Percentiles rank a stretch among this genome's conserved stretches.
Evolutionary conservation across 805 yeast genomes (phyloP).

Genomic region (Lipomyces starkeyi): DNA sequence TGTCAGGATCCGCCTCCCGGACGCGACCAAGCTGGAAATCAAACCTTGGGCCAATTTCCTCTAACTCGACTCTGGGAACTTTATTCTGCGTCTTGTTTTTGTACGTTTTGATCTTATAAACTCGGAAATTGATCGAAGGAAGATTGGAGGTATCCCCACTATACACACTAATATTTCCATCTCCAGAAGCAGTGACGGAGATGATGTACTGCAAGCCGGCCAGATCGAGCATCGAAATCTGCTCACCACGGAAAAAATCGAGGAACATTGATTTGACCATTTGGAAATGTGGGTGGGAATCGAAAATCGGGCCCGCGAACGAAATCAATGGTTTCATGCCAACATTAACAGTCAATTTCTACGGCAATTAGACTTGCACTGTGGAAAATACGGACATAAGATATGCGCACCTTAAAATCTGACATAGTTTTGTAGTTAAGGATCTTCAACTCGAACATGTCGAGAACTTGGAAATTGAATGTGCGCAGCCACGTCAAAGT

Average conservation of each 20-base stretch:
- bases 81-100: slow-evolving; percentile 74
- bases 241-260: slow-evolving; percentile 82
- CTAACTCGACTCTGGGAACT: slow-evolving; percentile 90
- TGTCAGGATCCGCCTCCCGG: slow-evolving; percentile 79
- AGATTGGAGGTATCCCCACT: slow-evolving; percentile 45
- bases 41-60: slow-evolving; percentile 93
- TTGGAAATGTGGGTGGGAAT: slow-evolving; percentile 80
- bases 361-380: neutral
- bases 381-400: neutral
- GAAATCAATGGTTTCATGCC: slow-evolving; percentile 95
- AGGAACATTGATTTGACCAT: slow-evolving; percentile 87
- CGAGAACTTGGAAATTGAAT: slow-evolving; percentile 87
- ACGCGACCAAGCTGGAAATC: slow-evolving; percentile 92
- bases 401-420: slow-evolving; percentile 61
- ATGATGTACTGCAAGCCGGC: slow-evolving; percentile 94
- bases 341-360: slow-evolving; percentile 65
- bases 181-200: slow-evolving; percentile 71
- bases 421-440: slow-evolving; percentile 70
- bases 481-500: slow-evolving; percentile 87
- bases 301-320: slow-evolving; percentile 92
- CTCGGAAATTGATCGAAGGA: slow-evolving; percentile 88
- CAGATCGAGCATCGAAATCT: slow-evolving; percentile 66
- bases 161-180: slow-evolving; percentile 45
- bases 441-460: slow-evolving; percentile 88
- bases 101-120: slow-evolving; percentile 80